Conservation (phyloP, 176 grass and related monocot species). For the Eleusine coracana region DNA sequence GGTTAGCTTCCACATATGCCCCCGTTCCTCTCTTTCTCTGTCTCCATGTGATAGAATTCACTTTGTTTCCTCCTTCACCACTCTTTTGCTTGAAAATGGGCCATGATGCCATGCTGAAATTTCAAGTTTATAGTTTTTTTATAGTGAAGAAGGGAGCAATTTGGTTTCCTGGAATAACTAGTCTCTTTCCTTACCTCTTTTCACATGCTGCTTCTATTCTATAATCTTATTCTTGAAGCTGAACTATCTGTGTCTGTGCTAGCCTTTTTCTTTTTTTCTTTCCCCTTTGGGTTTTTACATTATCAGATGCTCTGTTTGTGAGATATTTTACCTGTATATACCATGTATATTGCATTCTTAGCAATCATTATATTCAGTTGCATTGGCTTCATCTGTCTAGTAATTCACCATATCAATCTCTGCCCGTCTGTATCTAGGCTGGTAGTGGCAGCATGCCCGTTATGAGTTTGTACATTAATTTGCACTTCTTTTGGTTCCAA, state of each 20-base stretch:
- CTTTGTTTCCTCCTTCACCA: neutral
- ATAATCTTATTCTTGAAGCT: neutral
- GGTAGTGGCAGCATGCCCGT: neutral
- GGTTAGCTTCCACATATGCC: slow-evolving; percentile 39
- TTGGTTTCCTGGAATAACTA: neutral
- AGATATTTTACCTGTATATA: slow-evolving; percentile 3
- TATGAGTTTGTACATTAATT: slow-evolving; percentile 22
- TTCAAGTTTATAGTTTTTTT: slow-evolving; percentile 9
- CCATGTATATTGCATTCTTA: neutral
- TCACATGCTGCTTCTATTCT: neutral
- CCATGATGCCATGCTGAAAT: neutral
- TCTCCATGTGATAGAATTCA: neutral
- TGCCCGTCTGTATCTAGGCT: neutral
- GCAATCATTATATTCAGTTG: slow-evolving; percentile 1
- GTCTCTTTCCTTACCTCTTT: neutral
- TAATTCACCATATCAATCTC: neutral
- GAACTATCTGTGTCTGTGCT: neutral
- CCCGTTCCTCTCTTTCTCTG: neutral
- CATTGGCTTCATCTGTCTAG: neutral
- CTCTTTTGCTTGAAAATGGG: neutral
- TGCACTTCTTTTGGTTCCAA: neutral
- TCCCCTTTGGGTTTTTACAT: neutral
- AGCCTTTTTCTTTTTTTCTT: neutral
- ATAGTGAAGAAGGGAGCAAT: slow-evolving; percentile 8
- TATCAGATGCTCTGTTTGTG: neutral